Percentiles rank a stretch among this genome's conserved stretches.
phyloP scores from a whole-genome alignment of 176 grass and related monocot genomes.

The Lolium rigidum region DNA sequence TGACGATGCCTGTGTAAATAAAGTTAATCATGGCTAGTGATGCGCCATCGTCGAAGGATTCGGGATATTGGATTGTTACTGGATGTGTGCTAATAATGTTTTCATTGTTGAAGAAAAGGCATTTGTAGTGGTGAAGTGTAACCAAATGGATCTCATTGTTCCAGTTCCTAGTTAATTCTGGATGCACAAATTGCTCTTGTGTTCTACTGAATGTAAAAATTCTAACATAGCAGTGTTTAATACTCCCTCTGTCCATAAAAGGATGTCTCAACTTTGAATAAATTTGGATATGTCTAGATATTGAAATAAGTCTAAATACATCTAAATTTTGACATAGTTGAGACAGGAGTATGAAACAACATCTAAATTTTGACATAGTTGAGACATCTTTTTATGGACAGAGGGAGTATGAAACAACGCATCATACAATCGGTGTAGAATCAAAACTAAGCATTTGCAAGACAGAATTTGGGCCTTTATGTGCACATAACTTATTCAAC shows the following conservation, averaged over 20 bases:
- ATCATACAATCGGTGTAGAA: background rate
- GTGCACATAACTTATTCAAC: background rate
- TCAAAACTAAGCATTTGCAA: background rate
- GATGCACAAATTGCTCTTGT: background rate
- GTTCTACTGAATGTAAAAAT: background rate
- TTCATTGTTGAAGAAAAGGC: background rate
- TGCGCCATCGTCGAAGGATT: background rate
- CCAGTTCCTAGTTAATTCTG: background rate
- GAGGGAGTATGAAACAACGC: background rate
- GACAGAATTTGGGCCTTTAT: background rate
- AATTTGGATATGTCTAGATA: too few species aligned
- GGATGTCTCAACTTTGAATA: too few species aligned
- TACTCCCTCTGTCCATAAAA: background rate
- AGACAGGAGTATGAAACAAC: too few species aligned
- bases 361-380: too few species aligned
- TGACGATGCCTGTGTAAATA: slow-evolving; percentile 44
- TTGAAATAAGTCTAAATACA: too few species aligned
- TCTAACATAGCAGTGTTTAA: background rate
- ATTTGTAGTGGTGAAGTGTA: background rate
- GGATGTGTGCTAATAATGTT: slow-evolving; percentile 7
- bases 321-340: too few species aligned
- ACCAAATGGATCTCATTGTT: background rate
- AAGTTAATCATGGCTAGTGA: slow-evolving; percentile 3
- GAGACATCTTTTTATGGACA: too few species aligned
- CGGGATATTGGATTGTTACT: background rate